Evolutionary conservation across 2,329 filamentous ascomycete genomes (phyloP).

Genomic region (Ophiostoma australiae): DNA sequence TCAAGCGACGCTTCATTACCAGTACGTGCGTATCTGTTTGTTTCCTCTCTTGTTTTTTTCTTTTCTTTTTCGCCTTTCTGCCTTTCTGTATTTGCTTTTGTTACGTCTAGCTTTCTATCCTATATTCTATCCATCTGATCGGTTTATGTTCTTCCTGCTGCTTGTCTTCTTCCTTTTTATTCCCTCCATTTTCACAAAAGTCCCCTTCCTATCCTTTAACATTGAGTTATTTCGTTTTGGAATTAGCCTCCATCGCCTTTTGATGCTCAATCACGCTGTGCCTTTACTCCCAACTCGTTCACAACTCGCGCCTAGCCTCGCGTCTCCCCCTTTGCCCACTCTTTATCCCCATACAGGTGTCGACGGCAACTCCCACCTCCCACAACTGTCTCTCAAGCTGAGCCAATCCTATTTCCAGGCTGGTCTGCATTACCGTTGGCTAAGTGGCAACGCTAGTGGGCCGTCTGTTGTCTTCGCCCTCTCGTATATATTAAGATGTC

Average conservation of each 20-base stretch:
- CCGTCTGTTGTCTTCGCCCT: neutral
- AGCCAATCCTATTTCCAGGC: neutral
- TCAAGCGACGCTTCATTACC: constrained; percentile 8
- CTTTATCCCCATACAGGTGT: neutral
- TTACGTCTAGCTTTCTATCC: neutral
- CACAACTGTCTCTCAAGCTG: neutral
- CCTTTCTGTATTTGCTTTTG: neutral
- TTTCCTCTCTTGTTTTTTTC: neutral
- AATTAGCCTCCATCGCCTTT: neutral
- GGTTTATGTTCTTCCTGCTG: neutral
- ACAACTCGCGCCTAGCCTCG: neutral
- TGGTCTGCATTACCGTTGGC: constrained; percentile 16
- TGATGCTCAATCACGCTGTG: neutral
- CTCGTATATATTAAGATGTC: constrained; percentile 2
- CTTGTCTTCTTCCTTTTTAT: neutral
- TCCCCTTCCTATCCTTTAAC: neutral
- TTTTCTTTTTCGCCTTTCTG: neutral
- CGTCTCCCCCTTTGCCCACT: neutral
- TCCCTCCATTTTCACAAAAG: neutral
- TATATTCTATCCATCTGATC: neutral
- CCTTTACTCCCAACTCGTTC: neutral
- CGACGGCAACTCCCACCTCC: neutral
- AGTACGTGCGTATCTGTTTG: constrained; percentile 19
- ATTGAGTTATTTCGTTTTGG: neutral
- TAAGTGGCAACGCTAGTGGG: constrained; percentile 26